Percentiles rank a stretch among this genome's conserved stretches.
These are phyloP conservation scores for Quercus lobata DNA, from an alignment of 331 rosid species.

Conservation along the genomic window DNA sequence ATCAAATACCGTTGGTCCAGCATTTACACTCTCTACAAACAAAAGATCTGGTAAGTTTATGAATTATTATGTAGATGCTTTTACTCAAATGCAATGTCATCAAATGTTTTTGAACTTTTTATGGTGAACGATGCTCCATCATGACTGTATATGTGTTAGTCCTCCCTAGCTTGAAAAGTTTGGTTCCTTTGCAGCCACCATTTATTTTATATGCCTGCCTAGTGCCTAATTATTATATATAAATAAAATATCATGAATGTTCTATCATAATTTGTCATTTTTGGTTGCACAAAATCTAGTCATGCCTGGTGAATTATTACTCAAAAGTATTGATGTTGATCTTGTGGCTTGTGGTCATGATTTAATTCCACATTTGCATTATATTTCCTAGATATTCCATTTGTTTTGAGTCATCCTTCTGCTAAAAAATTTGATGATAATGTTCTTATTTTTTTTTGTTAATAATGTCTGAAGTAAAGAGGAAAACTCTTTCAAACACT, in stretches of 20 bases:
- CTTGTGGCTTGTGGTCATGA: not conserved
- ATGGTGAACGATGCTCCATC: conserved; percentile 16
- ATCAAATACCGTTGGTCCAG: conserved; percentile 61
- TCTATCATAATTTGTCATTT: not conserved
- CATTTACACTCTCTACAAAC: conserved; percentile 49
- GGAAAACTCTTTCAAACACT: too few species aligned
- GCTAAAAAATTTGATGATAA: too few species aligned
- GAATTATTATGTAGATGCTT: not conserved
- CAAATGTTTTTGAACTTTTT: not conserved
- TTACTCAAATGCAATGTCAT: not conserved
- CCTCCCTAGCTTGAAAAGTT: not conserved
- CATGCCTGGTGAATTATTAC: too few species aligned
- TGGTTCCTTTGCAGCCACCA: not conserved
- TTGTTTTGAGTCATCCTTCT: not conserved
- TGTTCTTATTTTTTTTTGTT: too few species aligned
- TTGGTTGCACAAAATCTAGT: not conserved
- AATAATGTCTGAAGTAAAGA: too few species aligned
- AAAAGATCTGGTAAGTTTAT: conserved; percentile 70
- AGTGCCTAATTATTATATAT: not conserved
- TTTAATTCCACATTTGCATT: conserved; percentile 2
- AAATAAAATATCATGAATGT: not conserved
- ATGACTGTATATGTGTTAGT: not conserved
- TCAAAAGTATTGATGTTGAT: not conserved
- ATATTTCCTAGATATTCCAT: conserved; percentile 6
- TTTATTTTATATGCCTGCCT: not conserved